A percentile compares a stretch with the other conserved stretches of the same genome.
These are phyloP conservation scores for Leishmania turanica DNA, from an alignment of 208 protist genomes.

Conservation along the genomic window DNA sequence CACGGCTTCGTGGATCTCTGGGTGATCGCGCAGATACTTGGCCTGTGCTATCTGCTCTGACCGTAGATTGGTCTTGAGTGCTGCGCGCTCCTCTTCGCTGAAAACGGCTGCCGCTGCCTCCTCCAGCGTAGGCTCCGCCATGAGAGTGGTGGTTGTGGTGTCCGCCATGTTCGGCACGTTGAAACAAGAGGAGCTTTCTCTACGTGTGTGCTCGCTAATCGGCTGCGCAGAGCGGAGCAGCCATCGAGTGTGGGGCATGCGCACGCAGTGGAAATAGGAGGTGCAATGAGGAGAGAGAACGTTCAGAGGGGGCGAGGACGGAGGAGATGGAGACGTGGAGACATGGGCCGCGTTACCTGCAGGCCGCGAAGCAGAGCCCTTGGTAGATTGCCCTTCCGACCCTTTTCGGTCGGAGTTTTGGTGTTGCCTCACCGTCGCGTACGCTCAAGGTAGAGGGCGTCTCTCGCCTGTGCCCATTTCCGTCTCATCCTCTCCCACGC, in stretches of 20 bases:
- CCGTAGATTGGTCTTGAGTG: slow-evolving; percentile 57
- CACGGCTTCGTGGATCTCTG: slow-evolving; percentile 73
- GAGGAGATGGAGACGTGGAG: not conserved
- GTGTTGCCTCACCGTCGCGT: not conserved
- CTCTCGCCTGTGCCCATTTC: not conserved
- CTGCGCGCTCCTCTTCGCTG: slow-evolving; percentile 56
- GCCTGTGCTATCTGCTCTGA: slow-evolving; percentile 74
- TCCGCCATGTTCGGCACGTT: slow-evolving; percentile 5
- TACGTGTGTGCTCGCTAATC: not conserved
- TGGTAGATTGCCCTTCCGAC: not conserved
- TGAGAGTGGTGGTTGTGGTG: slow-evolving; percentile 1
- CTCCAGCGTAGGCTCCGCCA: slow-evolving; percentile 45
- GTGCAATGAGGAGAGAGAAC: not conserved
- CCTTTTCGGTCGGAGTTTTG: not conserved
- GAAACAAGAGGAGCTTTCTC: not conserved
- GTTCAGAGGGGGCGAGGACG: not conserved
- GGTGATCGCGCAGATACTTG: slow-evolving; percentile 81
- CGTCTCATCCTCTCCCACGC: not conserved
- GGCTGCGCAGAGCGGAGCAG: not conserved
- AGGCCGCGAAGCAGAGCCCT: not conserved
- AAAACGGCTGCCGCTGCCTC: slow-evolving; percentile 72
- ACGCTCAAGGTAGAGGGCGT: not conserved
- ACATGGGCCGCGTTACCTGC: not conserved
- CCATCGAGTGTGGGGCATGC: not conserved
- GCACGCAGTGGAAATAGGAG: not conserved